Conservation (phyloP, 1,284 basidiomycete genomes). For the Trametes versicolor region DNA sequence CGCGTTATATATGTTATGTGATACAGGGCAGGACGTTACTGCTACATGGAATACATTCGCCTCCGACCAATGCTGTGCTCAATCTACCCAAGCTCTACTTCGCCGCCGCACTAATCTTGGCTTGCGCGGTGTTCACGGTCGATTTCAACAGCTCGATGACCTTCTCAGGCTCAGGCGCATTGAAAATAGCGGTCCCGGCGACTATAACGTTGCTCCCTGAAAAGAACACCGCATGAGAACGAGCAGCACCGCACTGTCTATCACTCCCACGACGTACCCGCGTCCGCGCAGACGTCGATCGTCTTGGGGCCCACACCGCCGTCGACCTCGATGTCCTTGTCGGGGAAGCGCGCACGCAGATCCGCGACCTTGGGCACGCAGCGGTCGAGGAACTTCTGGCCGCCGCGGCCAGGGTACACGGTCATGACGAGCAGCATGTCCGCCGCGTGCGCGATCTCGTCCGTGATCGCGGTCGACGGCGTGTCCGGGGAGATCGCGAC, state of each 20-base stretch:
- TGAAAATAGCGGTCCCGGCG: slow-evolving; percentile 96
- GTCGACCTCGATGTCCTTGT: slow-evolving; percentile 96
- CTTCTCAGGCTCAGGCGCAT: slow-evolving; percentile 78
- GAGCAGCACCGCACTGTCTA: background rate
- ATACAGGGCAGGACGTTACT: slow-evolving; percentile 20
- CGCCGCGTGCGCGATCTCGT: slow-evolving; percentile 80
- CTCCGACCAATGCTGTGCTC: slow-evolving; percentile 1
- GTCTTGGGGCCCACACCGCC: slow-evolving; percentile 96
- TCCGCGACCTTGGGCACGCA: slow-evolving; percentile 96
- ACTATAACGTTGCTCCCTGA: slow-evolving; percentile 97
- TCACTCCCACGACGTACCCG: slow-evolving; percentile 60
- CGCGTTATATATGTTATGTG: slow-evolving; percentile 16
- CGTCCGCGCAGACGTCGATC: slow-evolving; percentile 89
- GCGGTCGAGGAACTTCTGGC: slow-evolving; percentile 96
- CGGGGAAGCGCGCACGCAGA: slow-evolving; percentile 89
- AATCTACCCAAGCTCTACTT: slow-evolving; percentile 10
- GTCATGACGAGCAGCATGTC: slow-evolving; percentile 99
- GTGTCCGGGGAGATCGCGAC: slow-evolving; percentile 96
- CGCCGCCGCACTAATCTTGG: slow-evolving; percentile 46
- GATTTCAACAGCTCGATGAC: slow-evolving; percentile 82
- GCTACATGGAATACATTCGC: slow-evolving; percentile 19
- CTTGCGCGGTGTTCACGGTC: slow-evolving; percentile 76
- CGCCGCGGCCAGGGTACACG: slow-evolving; percentile 92
- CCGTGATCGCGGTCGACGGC: slow-evolving; percentile 84
- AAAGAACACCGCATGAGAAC: slow-evolving; percentile 12